phyloP scores from a whole-genome alignment of 1,139 yeast species.

The Blastobotrys petasosporus region DNA sequence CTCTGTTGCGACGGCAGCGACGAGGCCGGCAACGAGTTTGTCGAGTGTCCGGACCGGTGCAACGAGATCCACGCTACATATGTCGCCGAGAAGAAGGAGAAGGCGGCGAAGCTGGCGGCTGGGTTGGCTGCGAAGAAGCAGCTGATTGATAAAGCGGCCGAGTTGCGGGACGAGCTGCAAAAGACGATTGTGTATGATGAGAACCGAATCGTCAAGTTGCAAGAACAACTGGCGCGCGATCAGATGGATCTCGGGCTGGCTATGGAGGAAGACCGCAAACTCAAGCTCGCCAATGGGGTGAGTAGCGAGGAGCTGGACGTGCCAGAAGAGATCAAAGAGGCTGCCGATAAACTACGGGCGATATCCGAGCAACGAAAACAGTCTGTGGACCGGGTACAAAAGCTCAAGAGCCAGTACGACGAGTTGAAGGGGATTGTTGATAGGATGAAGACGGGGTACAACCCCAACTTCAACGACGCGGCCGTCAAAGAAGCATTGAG shows the following conservation, averaged over 20 bases:
- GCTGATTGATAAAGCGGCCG: constrained; percentile 29
- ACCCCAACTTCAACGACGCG: constrained; percentile 85
- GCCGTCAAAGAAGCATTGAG: constrained; percentile 74
- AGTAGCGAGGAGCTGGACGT: constrained; percentile 15
- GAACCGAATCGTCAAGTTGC: constrained; percentile 17
- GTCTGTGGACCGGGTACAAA: constrained; percentile 24
- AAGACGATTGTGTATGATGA: constrained; percentile 22
- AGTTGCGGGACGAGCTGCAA: constrained; percentile 24
- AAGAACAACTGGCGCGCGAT: constrained; percentile 19
- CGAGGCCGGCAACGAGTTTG: constrained; percentile 43
- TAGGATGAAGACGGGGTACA: constrained; percentile 52
- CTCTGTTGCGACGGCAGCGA: constrained; percentile 94
- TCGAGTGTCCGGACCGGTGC: constrained; percentile 41
- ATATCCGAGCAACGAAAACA: constrained; percentile 28
- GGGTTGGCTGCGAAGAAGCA: constrained; percentile 35
- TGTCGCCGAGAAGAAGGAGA: constrained; percentile 30
- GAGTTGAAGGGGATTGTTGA: constrained; percentile 43
- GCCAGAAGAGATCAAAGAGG: constrained; percentile 10
- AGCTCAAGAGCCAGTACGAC: constrained; percentile 16
- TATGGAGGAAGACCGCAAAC: constrained; percentile 28
- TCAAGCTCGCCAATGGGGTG: constrained; percentile 25
- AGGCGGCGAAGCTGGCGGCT: constrained; percentile 29
- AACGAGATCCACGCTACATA: constrained; percentile 39
- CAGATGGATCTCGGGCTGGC: constrained; percentile 30
- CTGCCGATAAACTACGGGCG: constrained; percentile 16